These are phyloP conservation scores for Myrica gale DNA, from an alignment of 306 rosid genomes.

Conservation along the genomic window DNA sequence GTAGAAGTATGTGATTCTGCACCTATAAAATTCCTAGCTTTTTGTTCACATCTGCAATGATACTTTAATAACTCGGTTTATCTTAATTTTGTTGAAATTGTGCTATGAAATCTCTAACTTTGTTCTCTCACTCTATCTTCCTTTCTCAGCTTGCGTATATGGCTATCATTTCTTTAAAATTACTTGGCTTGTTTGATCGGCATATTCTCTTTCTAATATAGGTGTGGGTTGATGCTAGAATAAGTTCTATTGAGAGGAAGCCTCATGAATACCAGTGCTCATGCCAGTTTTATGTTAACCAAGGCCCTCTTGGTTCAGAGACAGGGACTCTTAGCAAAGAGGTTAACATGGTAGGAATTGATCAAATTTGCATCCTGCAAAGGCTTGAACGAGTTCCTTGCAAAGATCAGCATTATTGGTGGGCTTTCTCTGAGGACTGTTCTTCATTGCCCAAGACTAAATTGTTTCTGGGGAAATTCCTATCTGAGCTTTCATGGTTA, in stretches of 20 bases:
- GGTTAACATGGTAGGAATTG: slow-evolving; percentile 46
- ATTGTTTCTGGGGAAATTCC: slow-evolving; percentile 61
- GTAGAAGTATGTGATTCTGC: background rate
- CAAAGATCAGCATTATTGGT: slow-evolving; percentile 54
- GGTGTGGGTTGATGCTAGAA: slow-evolving; percentile 81
- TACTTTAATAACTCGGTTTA: background rate
- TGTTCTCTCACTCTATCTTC: background rate
- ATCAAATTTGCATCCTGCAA: slow-evolving; percentile 68
- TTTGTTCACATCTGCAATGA: background rate
- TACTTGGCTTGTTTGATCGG: slow-evolving; percentile 15
- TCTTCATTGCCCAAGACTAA: slow-evolving; percentile 55
- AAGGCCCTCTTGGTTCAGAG: slow-evolving; percentile 80
- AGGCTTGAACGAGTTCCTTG: slow-evolving; percentile 48
- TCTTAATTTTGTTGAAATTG: background rate
- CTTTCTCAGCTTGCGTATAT: background rate
- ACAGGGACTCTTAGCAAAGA: slow-evolving; percentile 61
- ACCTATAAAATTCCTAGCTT: background rate
- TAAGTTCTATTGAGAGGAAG: slow-evolving; percentile 76
- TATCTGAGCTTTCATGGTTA: slow-evolving; percentile 76
- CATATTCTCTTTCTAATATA: slow-evolving; percentile 23
- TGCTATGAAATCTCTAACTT: background rate
- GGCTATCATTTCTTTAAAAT: background rate
- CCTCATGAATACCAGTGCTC: slow-evolving; percentile 68
- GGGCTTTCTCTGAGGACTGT: slow-evolving; percentile 73
- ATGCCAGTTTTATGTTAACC: slow-evolving; percentile 65